A percentile compares a stretch with the other conserved stretches of the same genome.
Evolutionary conservation across 2,329 filamentous ascomycete species (phyloP).

Genomic region (Exophiala xenobiotica): DNA sequence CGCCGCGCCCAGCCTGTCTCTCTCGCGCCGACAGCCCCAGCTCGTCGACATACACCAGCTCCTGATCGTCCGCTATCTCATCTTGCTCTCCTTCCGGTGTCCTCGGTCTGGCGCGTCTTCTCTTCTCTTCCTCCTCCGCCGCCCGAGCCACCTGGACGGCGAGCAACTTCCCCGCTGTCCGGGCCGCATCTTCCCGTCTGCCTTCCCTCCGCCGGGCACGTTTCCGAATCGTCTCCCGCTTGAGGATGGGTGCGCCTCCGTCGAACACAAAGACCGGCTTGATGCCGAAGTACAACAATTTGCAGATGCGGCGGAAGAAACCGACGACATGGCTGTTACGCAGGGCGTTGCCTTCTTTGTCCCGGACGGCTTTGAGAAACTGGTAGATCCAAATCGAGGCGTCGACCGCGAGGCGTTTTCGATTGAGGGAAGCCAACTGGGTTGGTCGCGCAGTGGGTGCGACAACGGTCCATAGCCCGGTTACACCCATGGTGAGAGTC

Average conservation of each 20-base stretch:
- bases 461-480: conserved; percentile 93
- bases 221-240: conserved; percentile 82
- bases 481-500: conserved; percentile 76
- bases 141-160: conserved; percentile 90
- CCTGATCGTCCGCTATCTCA: conserved; percentile 62
- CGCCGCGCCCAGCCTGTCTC: conserved; percentile 61
- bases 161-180: conserved; percentile 86
- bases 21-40: conserved; percentile 76
- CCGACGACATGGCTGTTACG: conserved; percentile 95
- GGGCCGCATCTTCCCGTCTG: conserved; percentile 83
- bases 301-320: conserved; percentile 98
- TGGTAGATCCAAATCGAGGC: conserved; percentile 99
- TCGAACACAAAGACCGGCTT: conserved; percentile 98
- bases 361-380: conserved; percentile 96
- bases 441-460: conserved; percentile 94
- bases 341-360: conserved; percentile 95
- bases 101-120: conserved; percentile 31
- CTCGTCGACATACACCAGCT: conserved; percentile 90
- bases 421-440: conserved; percentile 93
- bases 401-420: conserved; percentile 93
- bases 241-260: conserved; percentile 85
- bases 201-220: conserved; percentile 81
- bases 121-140: conserved; percentile 79
- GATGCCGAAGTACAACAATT: conserved; percentile 93
- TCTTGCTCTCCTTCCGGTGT: conserved; percentile 53